Evolutionary conservation across 345 rosid species (phyloP).

Genomic region (Erucastrum elatum): DNA sequence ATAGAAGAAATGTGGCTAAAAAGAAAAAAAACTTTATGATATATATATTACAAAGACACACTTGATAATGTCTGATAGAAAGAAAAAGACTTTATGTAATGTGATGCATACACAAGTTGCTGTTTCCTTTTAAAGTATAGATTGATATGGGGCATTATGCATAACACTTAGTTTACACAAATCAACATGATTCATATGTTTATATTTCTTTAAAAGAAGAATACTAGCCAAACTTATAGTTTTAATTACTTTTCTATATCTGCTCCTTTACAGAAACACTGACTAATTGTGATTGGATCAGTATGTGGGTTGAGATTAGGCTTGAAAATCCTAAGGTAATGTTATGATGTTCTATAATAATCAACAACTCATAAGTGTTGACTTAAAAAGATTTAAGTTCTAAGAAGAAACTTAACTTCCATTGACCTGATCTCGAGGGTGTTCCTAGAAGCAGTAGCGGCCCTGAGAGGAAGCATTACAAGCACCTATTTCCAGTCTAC

Average conservation of each 20-base stretch:
- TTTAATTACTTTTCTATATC: not conserved
- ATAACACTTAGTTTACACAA: conserved; percentile 36
- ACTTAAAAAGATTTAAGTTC: not conserved
- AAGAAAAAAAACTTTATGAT: conserved; percentile 11
- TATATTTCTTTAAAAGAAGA: conserved; percentile 13
- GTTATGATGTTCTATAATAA: not conserved
- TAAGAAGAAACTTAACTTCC: conserved; percentile 1
- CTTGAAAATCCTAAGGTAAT: conserved; percentile 6
- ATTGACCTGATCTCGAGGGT: conserved; percentile 1
- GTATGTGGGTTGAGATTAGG: conserved; percentile 11
- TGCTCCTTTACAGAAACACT: conserved; percentile 24
- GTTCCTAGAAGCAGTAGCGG: not conserved
- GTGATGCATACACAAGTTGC: conserved; percentile 38
- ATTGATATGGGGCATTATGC: conserved; percentile 38
- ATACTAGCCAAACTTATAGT: not conserved
- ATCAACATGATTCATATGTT: conserved; percentile 36
- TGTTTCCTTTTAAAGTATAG: not conserved
- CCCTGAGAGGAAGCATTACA: too few species aligned
- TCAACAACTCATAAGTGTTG: conserved; percentile 2
- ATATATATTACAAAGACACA: conserved; percentile 32
- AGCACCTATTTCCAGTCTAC: too few species aligned
- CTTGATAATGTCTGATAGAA: conserved; percentile 35
- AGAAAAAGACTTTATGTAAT: conserved; percentile 33
- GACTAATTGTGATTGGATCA: conserved; percentile 1
- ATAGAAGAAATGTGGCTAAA: conserved; percentile 38